Percentiles rank a stretch among this genome's conserved stretches.
phyloP scores from a whole-genome alignment of 202 grass and related monocot species.

The Brachypodium distachyon region DNA sequence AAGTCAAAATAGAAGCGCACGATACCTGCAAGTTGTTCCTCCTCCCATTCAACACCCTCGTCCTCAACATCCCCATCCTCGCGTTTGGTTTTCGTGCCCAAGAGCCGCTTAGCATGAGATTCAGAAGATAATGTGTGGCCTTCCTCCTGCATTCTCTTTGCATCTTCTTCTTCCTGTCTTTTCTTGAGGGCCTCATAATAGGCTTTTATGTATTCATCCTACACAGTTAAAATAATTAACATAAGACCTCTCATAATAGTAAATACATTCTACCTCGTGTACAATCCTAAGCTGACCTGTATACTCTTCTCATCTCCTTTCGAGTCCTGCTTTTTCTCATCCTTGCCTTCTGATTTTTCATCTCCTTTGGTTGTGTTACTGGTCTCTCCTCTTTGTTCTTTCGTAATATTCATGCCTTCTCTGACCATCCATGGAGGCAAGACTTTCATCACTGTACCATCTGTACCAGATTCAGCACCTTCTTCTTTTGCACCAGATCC shows the following conservation, averaged over 20 bases:
- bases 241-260: not conserved
- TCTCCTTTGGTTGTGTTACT: slow-evolving; percentile 18
- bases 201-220: slow-evolving; percentile 89
- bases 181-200: slow-evolving; percentile 74
- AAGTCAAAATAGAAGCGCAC: not conserved
- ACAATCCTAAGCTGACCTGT: slow-evolving; percentile 40
- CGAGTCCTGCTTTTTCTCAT: slow-evolving; percentile 60
- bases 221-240: slow-evolving; percentile 2
- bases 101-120: slow-evolving; percentile 42
- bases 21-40: slow-evolving; percentile 47
- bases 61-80: slow-evolving; percentile 52
- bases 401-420: slow-evolving; percentile 94
- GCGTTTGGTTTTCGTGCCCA: slow-evolving; percentile 82
- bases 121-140: slow-evolving; percentile 14
- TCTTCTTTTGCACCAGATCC: slow-evolving; percentile 61
- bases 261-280: not conserved
- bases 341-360: slow-evolving; percentile 34
- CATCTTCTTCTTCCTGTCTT: slow-evolving; percentile 51
- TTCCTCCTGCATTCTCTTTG: slow-evolving; percentile 40
- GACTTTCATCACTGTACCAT: slow-evolving; percentile 47
- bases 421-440: slow-evolving; percentile 97
- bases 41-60: slow-evolving; percentile 76
- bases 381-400: slow-evolving; percentile 84
- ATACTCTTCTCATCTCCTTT: slow-evolving; percentile 68
- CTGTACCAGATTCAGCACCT: slow-evolving; percentile 50